Conservation (phyloP, 2,329 filamentous ascomycete genomes). For the Curvularia hawaiiensis region DNA sequence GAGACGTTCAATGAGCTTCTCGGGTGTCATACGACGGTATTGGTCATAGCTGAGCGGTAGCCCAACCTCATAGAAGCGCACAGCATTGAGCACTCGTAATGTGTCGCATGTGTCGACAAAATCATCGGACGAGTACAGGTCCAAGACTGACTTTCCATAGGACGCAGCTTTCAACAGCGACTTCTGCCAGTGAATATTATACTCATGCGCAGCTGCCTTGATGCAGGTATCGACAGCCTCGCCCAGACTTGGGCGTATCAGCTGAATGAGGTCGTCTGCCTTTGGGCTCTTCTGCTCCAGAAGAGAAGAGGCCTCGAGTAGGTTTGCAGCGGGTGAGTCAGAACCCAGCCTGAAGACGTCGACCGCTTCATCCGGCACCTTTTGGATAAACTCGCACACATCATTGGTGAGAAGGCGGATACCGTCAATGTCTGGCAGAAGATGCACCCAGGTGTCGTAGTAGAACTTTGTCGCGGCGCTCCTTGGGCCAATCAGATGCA, state of each 20-base stretch:
- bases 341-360: conserved; percentile 90
- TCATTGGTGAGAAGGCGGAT: conserved; percentile 89
- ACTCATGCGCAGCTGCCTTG: conserved; percentile 91
- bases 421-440: conserved; percentile 88
- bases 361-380: conserved; percentile 83
- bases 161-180: conserved; percentile 94
- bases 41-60: conserved; percentile 92
- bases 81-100: conserved; percentile 87
- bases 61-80: conserved; percentile 88
- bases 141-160: conserved; percentile 95
- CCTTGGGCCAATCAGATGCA: conserved; percentile 88
- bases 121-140: conserved; percentile 97
- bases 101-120: conserved; percentile 99
- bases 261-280: conserved; percentile 95
- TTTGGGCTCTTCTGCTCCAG: conserved; percentile 94
- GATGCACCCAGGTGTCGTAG: conserved; percentile 89
- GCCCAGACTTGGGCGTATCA: conserved; percentile 84
- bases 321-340: conserved; percentile 86
- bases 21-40: conserved; percentile 86
- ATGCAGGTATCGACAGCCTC: conserved; percentile 95
- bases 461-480: conserved; percentile 79
- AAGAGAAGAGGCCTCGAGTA: conserved; percentile 89
- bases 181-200: conserved; percentile 90
- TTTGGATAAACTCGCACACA: conserved; percentile 96
- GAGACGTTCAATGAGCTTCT: conserved; percentile 82